A percentile compares a stretch with the other conserved stretches of the same genome.
Conservation (phyloP, 2,329 filamentous ascomycete genomes). For the Fusarium algeriense region DNA sequence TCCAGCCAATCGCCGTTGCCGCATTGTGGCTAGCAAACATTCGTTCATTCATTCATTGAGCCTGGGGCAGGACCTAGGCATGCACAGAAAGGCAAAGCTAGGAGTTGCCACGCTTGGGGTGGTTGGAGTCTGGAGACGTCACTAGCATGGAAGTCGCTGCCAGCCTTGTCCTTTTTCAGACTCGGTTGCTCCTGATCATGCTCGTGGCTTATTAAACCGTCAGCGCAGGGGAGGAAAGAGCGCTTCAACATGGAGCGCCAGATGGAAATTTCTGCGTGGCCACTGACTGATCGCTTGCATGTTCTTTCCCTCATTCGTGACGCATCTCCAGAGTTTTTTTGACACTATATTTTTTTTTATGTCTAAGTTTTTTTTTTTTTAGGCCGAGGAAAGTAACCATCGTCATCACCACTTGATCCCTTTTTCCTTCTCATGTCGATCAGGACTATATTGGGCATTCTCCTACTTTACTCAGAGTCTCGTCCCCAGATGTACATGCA, state of each 20-base stretch:
- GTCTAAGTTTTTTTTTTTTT: background rate
- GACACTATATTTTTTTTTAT: background rate
- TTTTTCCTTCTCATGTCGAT: slow-evolving; percentile 24
- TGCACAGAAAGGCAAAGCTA: background rate
- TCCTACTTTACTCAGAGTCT: slow-evolving; percentile 10
- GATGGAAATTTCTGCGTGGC: slow-evolving; percentile 33
- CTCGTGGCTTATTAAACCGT: slow-evolving; percentile 32
- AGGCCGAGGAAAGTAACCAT: background rate
- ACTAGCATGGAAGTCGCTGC: slow-evolving; percentile 29
- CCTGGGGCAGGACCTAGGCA: background rate
- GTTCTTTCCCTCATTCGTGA: slow-evolving; percentile 24
- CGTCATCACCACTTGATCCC: slow-evolving; percentile 29
- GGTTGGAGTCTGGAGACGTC: slow-evolving; percentile 38
- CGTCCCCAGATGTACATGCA: background rate
- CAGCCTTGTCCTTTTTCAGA: slow-evolving; percentile 36
- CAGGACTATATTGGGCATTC: slow-evolving; percentile 20
- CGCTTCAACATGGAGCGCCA: slow-evolving; percentile 15
- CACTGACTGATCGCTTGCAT: slow-evolving; percentile 22
- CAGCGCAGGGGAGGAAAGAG: slow-evolving; percentile 10
- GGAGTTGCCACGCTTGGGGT: slow-evolving; percentile 33
- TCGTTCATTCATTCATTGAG: background rate
- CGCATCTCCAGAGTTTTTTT: slow-evolving; percentile 4
- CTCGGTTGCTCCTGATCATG: slow-evolving; percentile 22
- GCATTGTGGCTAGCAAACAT: slow-evolving; percentile 12
- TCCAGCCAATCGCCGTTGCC: slow-evolving; percentile 11